phyloP scores from a whole-genome alignment of 2,329 filamentous ascomycete genomes.

The Apiospora malaysiana region DNA sequence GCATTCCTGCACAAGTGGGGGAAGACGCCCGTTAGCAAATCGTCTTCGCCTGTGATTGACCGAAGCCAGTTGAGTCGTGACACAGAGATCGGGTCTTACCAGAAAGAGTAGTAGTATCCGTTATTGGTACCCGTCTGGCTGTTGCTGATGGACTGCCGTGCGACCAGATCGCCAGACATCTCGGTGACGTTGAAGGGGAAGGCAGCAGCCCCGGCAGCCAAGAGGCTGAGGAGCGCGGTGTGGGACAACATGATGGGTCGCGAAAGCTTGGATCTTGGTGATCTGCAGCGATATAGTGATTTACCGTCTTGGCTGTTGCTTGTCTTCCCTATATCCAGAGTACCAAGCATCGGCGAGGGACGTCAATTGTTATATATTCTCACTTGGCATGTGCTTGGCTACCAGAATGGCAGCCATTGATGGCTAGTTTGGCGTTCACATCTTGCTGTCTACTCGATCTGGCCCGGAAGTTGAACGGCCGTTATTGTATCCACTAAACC shows the following conservation, averaged over 20 bases:
- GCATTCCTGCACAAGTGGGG: not conserved
- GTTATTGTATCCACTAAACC: not conserved
- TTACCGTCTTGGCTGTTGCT: conserved; percentile 17
- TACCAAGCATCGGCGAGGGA: not conserved
- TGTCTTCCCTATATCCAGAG: not conserved
- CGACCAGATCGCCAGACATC: not conserved
- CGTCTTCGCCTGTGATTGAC: no score
- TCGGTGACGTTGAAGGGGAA: conserved; percentile 17
- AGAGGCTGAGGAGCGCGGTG: not conserved
- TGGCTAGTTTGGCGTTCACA: not conserved
- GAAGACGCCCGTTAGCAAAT: not conserved
- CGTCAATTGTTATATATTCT: conserved; percentile 7
- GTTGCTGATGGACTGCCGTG: conserved; percentile 16
- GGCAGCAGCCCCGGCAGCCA: not conserved
- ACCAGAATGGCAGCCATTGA: not conserved
- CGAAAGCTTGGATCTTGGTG: not conserved
- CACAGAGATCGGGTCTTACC: not conserved
- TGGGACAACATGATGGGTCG: not conserved
- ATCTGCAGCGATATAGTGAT: not conserved
- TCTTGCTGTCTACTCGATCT: not conserved
- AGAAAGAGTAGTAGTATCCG: conserved; percentile 20
- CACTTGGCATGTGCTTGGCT: not conserved
- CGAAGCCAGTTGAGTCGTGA: not conserved
- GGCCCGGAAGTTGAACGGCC: conserved; percentile 2
- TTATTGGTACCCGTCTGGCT: conserved; percentile 19